Evolutionary conservation across 225 moss, liverwort and hornwort genomes (phyloP), one percentile per base, ranked within the genome.

Genomic region (Marchantia paleacea): DNA sequence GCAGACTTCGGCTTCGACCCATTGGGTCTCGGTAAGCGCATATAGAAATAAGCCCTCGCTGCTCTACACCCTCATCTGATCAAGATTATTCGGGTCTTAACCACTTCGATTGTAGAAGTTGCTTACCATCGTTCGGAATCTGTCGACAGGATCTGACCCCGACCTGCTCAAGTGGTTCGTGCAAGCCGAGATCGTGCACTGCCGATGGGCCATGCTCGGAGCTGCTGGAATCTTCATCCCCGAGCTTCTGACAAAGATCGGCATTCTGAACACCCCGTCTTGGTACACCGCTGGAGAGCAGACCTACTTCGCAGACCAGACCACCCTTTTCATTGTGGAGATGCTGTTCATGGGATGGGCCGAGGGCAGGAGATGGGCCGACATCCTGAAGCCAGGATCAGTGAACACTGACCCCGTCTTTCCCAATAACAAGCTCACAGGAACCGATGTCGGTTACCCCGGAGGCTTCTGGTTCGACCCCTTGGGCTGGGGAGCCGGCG

Each of bases 191-290:
- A 89, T 94, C 7, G 92, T 94, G 26, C 92, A 94, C 82, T 72
- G 79, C 87, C 86, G 96, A 28, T 96, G 96, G 96, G 76, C 96
- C 28, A 96, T 96, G 96, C 81, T 96, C 29, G 96, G 96, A 64
- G 96, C 96, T 3, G 96, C 94, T 0, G 96, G 96, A 15, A 97
- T 97, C 82, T 97, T 97, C 85, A 93, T 97, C 71, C 96, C 96
- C 19, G 96, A 97, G 88, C 6, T 89, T 7, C 87, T 97, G 61
- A 94, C 96, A 53, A 97, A 97, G 93, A 0, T 87, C 1, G 96
- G 96, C 47, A 73, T 97, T 29, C 62, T 97, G 48, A 83, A 89
- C 90, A 94, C 94, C 0, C 96, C 96, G 13, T 88, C 93, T 49
- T 97, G 96, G 96, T 87, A 82, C 81, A 80, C 83, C 78, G 96